Conservation (phyloP, 306 rosid species). For the Rosa multiflora region DNA sequence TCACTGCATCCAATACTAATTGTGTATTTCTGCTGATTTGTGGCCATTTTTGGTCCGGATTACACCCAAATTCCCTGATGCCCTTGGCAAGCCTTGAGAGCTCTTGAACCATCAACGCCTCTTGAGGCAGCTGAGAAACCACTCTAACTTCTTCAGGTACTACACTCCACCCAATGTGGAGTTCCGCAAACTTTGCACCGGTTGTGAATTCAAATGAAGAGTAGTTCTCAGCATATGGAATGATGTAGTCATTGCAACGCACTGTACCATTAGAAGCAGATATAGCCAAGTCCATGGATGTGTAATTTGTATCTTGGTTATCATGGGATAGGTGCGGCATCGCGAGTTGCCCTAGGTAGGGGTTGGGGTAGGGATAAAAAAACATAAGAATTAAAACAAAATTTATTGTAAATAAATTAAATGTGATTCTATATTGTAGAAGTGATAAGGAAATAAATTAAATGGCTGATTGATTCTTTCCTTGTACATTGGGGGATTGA, state of each 20-base stretch:
- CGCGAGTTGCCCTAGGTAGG: no score
- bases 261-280: constrained; percentile 55
- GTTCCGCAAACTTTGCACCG: constrained; percentile 61
- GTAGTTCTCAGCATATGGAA: constrained; percentile 53
- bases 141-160: constrained; percentile 52
- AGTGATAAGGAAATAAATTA: not conserved
- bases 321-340: no score
- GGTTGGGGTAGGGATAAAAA: no score
- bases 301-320: no score
- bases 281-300: constrained; percentile 63
- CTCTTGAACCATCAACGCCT: constrained; percentile 73
- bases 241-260: constrained; percentile 54
- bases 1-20: constrained; percentile 66
- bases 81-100: constrained; percentile 46
- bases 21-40: constrained; percentile 66
- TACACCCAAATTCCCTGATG: constrained; percentile 35
- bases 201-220: constrained; percentile 51
- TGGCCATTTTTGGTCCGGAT: constrained; percentile 59
- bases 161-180: constrained; percentile 61
- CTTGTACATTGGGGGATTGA: not conserved
- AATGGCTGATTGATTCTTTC: not conserved
- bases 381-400: no score
- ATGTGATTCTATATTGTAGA: not conserved
- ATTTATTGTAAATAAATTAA: no score
- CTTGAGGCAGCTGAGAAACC: constrained; percentile 59